A percentile compares a stretch with the other conserved stretches of the same genome.
These are phyloP conservation scores for Tuber brumale DNA, from an alignment of 495 filamentous ascomycete genomes.

Conservation along the genomic window DNA sequence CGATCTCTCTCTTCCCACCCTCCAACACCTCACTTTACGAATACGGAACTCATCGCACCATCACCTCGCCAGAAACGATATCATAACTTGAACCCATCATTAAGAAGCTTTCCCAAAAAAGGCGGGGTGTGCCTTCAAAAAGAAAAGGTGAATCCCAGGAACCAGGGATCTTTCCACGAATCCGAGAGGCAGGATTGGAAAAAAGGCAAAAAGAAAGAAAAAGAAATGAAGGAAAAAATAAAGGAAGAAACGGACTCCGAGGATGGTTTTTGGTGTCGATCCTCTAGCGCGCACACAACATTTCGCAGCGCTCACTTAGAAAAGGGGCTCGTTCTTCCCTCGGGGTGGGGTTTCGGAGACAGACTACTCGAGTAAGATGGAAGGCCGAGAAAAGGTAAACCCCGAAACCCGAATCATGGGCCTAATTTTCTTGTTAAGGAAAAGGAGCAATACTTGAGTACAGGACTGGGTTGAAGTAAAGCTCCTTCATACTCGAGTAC, in stretches of 20 bases:
- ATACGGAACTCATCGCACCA: neutral
- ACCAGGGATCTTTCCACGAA: neutral
- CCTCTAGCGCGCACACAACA: neutral
- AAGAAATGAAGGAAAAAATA: neutral
- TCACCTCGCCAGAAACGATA: neutral
- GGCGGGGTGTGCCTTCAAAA: neutral
- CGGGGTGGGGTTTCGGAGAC: slow-evolving; percentile 17
- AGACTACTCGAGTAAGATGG: slow-evolving; percentile 18
- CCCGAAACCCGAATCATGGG: slow-evolving; percentile 15
- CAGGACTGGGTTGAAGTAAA: neutral
- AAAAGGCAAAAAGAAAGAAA: neutral
- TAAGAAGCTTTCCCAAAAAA: neutral
- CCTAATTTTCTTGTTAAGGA: slow-evolving; percentile 1
- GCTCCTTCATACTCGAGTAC: neutral
- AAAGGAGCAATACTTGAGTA: neutral
- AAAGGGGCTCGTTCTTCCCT: slow-evolving; percentile 33
- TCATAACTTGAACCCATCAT: neutral
- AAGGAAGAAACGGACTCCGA: neutral
- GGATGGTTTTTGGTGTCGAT: neutral
- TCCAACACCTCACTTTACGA: neutral
- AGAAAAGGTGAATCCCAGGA: neutral
- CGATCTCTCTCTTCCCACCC: neutral
- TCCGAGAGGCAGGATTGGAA: neutral
- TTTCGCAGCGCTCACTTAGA: neutral
- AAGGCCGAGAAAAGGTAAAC: slow-evolving; percentile 16